Evolutionary conservation across 176 grass and related monocot genomes (phyloP), one percentile per base, ranked within the genome.

Genomic region (Musa troglodytarum): DNA sequence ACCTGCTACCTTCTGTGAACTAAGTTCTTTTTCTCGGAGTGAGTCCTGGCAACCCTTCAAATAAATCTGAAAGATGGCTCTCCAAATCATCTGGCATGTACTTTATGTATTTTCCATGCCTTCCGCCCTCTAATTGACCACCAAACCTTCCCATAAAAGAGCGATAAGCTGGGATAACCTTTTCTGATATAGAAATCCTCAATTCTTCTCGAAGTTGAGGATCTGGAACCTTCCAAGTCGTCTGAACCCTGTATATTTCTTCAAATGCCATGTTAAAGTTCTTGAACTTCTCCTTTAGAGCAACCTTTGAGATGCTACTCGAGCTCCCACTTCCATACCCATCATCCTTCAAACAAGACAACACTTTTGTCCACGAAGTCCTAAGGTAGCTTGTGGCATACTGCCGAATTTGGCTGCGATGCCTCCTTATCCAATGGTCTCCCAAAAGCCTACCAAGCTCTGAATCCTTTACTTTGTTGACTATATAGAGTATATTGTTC

Each of bases 101-200:
- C 78, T 91, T 99, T 69, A 99, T 84, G 65, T 89, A 89, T 83
- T 77, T 93, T 73, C 84, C 81, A 78, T 86, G 80, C 50, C 88
- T 88, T 78, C 95, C 84, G 11, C 80, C 84, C 80, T 98, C 90
- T 76, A 94, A 75, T 82, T 86, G 83, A 75, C 90, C 53, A 76
- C 88, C 86, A 72, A 85, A 93, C 63, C 95, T 88, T 83, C 95
- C 95, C 78, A 93, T 65, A 75, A 99, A 99, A 79, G 88, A 86
- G 70, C 95, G 88, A 67, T 99, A 99, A 57, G 95, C 95, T 76
- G 90, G 95, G 29, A 99, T 93, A 53, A 99, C 88, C 75, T 87
- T 88, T 76, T 99, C 95, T 24, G 90, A 91, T 85, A 99, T 89
- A 62, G 90, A 99, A 74, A 99, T 99, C 80, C 87, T 99, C 22